These are phyloP conservation scores for Tremellales sp. DNA, from an alignment of 1,284 basidiomycete species.

Conservation along the genomic window DNA sequence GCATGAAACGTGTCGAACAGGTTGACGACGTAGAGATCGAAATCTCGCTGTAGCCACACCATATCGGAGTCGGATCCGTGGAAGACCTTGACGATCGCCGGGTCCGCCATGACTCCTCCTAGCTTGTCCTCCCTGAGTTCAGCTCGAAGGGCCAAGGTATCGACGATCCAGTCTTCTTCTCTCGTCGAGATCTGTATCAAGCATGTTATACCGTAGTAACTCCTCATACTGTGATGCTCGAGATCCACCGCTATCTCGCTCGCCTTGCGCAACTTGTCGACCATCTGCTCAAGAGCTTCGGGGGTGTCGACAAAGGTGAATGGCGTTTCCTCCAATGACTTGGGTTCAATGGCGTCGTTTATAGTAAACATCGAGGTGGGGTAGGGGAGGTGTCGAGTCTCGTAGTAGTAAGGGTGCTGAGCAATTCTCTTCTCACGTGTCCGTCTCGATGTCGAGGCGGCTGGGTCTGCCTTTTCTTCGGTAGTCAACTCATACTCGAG, in stretches of 20 bases:
- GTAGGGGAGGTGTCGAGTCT: constrained; percentile 67
- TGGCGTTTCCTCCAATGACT: constrained; percentile 63
- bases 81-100: constrained; percentile 81
- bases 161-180: constrained; percentile 80
- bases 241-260: constrained; percentile 88
- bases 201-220: constrained; percentile 83
- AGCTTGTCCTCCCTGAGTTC: constrained; percentile 57
- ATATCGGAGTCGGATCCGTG: constrained; percentile 95
- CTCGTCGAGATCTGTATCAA: constrained; percentile 90
- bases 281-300: constrained; percentile 25
- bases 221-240: constrained; percentile 84
- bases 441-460: constrained; percentile 5
- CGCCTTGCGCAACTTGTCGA: constrained; percentile 59
- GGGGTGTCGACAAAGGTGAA: constrained; percentile 67
- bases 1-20: constrained; percentile 97
- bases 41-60: constrained; percentile 93
- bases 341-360: constrained; percentile 52
- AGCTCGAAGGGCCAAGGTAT: constrained; percentile 71
- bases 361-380: constrained; percentile 64
- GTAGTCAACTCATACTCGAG: constrained; percentile 15
- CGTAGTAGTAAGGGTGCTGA: constrained; percentile 75
- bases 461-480: constrained; percentile 15
- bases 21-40: constrained; percentile 88
- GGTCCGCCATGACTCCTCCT: constrained; percentile 71
- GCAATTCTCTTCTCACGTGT: constrained; percentile 11